Percentiles rank a stretch among this genome's conserved stretches.
Evolutionary conservation across 129 eudicot species (phyloP).

Genomic region (Pulicaria dysenterica): DNA sequence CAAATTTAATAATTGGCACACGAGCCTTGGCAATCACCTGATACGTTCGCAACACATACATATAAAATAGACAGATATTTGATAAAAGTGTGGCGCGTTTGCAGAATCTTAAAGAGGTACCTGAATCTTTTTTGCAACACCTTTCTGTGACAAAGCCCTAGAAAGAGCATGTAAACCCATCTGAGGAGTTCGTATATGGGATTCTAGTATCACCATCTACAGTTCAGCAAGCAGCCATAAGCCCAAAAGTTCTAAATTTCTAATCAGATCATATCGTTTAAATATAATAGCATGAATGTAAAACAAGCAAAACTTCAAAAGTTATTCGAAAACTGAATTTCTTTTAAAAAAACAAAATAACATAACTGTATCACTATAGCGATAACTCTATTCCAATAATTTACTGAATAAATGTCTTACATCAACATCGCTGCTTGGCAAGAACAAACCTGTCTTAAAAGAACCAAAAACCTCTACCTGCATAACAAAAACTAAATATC

Average conservation of each 20-base stretch:
- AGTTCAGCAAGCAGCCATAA: constrained; percentile 26
- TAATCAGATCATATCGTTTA: not conserved
- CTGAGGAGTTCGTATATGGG: constrained; percentile 75
- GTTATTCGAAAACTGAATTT: not conserved
- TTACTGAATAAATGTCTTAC: constrained; percentile 45
- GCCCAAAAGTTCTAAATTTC: constrained; percentile 24
- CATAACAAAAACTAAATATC: constrained; percentile 23
- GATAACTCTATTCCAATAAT: not conserved
- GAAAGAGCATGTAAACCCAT: constrained; percentile 80
- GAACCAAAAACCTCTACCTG: constrained; percentile 96
- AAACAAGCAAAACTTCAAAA: not conserved
- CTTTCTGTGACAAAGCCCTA: constrained; percentile 78
- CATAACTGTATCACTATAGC: not conserved
- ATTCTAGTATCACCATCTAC: constrained; percentile 84
- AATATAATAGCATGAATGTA: not conserved
- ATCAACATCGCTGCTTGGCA: constrained; percentile 91
- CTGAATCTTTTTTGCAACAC: constrained; percentile 92
- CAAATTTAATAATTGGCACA: constrained; percentile 88
- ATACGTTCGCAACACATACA: constrained; percentile 23
- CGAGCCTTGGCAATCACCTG: constrained; percentile 95
- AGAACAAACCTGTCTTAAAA: constrained; percentile 84
- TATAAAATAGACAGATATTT: not conserved
- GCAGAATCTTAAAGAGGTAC: constrained; percentile 32
- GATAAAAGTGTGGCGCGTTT: not conserved
- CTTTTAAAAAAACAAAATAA: not conserved